These are phyloP conservation scores for barrel medic (Medicago truncatula) DNA, from an alignment of 306 rosid species.

Conservation along the genomic window MtrunA17r5.0-ANR NC_053046.1:14659001-14659500, in stretches of 20 bases:
- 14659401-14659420: conserved; percentile 6
- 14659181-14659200: conserved; percentile 22
- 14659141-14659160: conserved; percentile 5
- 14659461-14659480: conserved; percentile 16
- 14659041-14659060: background rate
- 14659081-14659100: background rate
- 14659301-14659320: conserved; percentile 65
- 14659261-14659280: conserved; percentile 80
- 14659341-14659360: conserved; percentile 28
- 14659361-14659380: conserved; percentile 18
- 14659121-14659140: conserved; percentile 25
- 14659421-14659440: background rate
- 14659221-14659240: conserved; percentile 94
- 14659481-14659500: background rate
- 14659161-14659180: background rate
- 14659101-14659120: conserved; percentile 22
- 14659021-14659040: too few relatives aligned
- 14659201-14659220: conserved; percentile 76
- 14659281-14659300: conserved; percentile 72
- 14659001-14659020: too few relatives aligned
- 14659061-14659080: background rate
- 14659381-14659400: background rate
- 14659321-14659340: background rate
- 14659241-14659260: conserved; percentile 92
- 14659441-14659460: background rate